Evolutionary conservation across 2,329 filamentous ascomycete genomes (phyloP).

Genomic region (Fonsecaea monophora): DNA sequence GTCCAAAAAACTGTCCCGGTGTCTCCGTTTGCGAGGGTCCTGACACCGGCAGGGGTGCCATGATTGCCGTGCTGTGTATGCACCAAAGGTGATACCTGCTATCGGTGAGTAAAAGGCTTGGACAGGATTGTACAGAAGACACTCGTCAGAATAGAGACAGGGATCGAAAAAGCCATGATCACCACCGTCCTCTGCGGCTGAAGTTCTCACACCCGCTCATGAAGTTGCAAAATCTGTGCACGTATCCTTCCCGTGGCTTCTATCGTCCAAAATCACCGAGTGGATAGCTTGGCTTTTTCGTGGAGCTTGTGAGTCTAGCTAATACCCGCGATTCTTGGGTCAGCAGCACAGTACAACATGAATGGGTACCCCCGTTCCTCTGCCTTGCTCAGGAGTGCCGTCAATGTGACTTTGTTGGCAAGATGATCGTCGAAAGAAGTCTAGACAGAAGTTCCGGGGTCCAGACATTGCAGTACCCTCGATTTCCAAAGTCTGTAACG

Average conservation of each 20-base stretch:
- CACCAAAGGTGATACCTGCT: slow-evolving; percentile 55
- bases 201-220: slow-evolving; percentile 47
- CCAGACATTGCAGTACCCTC: neutral
- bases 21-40: slow-evolving; percentile 39
- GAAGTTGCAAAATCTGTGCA: slow-evolving; percentile 41
- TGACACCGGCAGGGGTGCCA: slow-evolving; percentile 56
- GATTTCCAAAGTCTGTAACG: slow-evolving; percentile 7
- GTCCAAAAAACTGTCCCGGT: slow-evolving; percentile 44
- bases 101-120: slow-evolving; percentile 41
- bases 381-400: neutral
- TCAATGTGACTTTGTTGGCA: slow-evolving; percentile 1
- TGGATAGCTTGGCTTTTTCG: slow-evolving; percentile 4
- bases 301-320: slow-evolving; percentile 6
- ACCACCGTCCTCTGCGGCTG: neutral
- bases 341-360: neutral
- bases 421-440: slow-evolving; percentile 5
- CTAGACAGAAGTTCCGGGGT: neutral
- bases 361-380: too few species aligned
- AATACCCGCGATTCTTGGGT: neutral
- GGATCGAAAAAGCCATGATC: neutral
- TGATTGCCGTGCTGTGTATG: slow-evolving; percentile 52
- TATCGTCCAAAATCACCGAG: slow-evolving; percentile 25
- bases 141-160: neutral
- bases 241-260: slow-evolving; percentile 42
- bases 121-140: slow-evolving; percentile 35